Percentiles rank a stretch among this genome's conserved stretches.
phyloP scores from a whole-genome alignment of 2,329 filamentous ascomycete species.

The Penicillium sp. region DNA sequence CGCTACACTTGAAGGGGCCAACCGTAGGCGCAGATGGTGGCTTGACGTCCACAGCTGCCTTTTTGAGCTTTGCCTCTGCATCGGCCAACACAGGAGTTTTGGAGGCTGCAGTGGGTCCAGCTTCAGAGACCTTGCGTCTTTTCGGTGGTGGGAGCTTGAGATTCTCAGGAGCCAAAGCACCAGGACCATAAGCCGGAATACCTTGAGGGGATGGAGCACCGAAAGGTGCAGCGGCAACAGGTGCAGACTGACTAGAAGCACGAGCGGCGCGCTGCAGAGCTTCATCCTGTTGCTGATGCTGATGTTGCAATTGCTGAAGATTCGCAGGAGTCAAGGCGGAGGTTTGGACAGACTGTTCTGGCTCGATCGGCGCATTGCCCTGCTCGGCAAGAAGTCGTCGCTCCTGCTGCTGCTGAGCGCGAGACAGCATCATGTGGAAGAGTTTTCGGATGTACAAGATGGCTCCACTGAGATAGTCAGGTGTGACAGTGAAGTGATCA shows the following conservation, averaged over 20 bases:
- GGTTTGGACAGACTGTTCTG: conserved; percentile 21
- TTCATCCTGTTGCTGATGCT: conserved; percentile 37
- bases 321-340: conserved; percentile 41
- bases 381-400: conserved; percentile 23
- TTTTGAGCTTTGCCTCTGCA: conserved; percentile 29
- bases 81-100: conserved; percentile 20
- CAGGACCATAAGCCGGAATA: conserved; percentile 50
- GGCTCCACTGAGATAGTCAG: conserved; percentile 33
- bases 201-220: conserved; percentile 51
- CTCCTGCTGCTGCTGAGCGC: conserved; percentile 31
- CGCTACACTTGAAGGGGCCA: conserved; percentile 49
- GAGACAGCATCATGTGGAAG: conserved; percentile 36
- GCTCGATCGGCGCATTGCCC: conserved; percentile 13
- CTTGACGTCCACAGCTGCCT: conserved; percentile 38
- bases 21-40: conserved; percentile 34
- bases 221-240: conserved; percentile 49
- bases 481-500: conserved; percentile 41
- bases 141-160: conserved; percentile 54
- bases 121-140: conserved; percentile 50
- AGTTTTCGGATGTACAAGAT: conserved; percentile 37
- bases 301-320: conserved; percentile 40
- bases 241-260: conserved; percentile 33
- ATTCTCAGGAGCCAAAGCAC: conserved; percentile 50
- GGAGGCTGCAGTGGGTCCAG: conserved; percentile 26
- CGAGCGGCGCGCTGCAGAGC: conserved; percentile 35